These are phyloP conservation scores for Ophiostoma triangulosporum DNA, from an alignment of 2,329 filamentous ascomycete genomes.

Conservation along the genomic window DNA sequence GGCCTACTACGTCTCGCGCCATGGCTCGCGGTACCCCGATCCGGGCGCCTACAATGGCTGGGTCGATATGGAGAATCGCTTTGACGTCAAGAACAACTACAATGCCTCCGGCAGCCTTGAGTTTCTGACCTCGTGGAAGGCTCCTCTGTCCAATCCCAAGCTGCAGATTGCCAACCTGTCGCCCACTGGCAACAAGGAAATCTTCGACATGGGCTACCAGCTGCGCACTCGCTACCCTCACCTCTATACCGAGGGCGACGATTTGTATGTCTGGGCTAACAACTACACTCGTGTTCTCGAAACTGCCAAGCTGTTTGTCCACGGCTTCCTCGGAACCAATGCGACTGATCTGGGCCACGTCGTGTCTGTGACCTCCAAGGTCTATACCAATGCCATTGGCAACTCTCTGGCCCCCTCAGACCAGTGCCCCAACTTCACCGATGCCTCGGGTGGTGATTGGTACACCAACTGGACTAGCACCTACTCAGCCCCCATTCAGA, in stretches of 20 bases:
- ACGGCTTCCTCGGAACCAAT: conserved; percentile 45
- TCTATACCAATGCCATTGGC: conserved; percentile 37
- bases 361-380: conserved; percentile 42
- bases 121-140: conserved; percentile 46
- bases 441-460: conserved; percentile 38
- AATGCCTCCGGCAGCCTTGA: conserved; percentile 36
- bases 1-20: conserved; percentile 44
- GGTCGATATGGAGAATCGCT: conserved; percentile 32
- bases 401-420: conserved; percentile 52
- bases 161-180: conserved; percentile 46
- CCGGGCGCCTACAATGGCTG: conserved; percentile 45
- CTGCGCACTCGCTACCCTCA: conserved; percentile 35
- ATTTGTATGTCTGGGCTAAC: conserved; percentile 51
- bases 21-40: conserved; percentile 51
- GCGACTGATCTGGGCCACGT: conserved; percentile 40
- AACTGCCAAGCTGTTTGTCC: conserved; percentile 46
- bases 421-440: conserved; percentile 44
- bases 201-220: conserved; percentile 40
- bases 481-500: conserved; percentile 30
- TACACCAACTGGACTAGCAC: conserved; percentile 8
- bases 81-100: conserved; percentile 36
- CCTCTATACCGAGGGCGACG: conserved; percentile 34
- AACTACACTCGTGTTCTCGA: conserved; percentile 51
- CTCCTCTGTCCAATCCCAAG: conserved; percentile 39
- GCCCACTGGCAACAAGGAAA: conserved; percentile 49